Percentiles rank a stretch among this genome's conserved stretches.
phyloP scores from a whole-genome alignment of 2,329 filamentous ascomycete species.

The Amesomyces nigricolor region DNA sequence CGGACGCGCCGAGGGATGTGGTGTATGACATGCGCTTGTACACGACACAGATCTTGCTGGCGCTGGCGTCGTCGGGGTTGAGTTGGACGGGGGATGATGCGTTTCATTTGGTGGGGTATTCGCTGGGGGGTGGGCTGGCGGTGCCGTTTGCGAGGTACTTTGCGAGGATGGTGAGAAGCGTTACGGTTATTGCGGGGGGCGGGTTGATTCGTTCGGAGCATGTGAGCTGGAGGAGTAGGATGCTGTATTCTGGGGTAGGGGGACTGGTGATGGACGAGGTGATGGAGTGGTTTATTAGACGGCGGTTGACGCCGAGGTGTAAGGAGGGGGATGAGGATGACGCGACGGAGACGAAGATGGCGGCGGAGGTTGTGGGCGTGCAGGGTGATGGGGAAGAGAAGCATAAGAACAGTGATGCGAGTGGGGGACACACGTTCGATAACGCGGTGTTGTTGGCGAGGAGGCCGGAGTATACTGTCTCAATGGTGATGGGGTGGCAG shows the following conservation, averaged over 20 bases:
- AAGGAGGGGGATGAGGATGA: slow-evolving; percentile 25
- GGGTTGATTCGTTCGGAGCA: slow-evolving; percentile 62
- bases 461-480: slow-evolving; percentile 50
- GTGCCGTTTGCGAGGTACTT: slow-evolving; percentile 66
- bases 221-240: slow-evolving; percentile 53
- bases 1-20: slow-evolving; percentile 57
- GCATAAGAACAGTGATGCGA: slow-evolving; percentile 34
- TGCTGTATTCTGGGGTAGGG: slow-evolving; percentile 56
- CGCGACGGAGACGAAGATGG: slow-evolving; percentile 33
- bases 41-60: slow-evolving; percentile 58
- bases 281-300: slow-evolving; percentile 47
- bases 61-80: slow-evolving; percentile 56
- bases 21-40: slow-evolving; percentile 60
- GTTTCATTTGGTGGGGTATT: slow-evolving; percentile 74
- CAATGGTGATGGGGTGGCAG: slow-evolving; percentile 64
- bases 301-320: slow-evolving; percentile 42
- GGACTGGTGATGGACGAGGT: slow-evolving; percentile 55
- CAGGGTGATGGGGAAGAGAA: slow-evolving; percentile 15
- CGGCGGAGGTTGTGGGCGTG: slow-evolving; percentile 34
- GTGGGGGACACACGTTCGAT: slow-evolving; percentile 38
- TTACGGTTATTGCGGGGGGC: slow-evolving; percentile 62
- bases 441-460: slow-evolving; percentile 47
- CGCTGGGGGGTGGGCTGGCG: slow-evolving; percentile 69
- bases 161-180: slow-evolving; percentile 55
- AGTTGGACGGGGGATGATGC: slow-evolving; percentile 48